Percentiles rank a stretch among this genome's conserved stretches.
Evolutionary conservation across 352 stramenopile genomes (phyloP).

Genomic region (Peronospora tabacina): DNA sequence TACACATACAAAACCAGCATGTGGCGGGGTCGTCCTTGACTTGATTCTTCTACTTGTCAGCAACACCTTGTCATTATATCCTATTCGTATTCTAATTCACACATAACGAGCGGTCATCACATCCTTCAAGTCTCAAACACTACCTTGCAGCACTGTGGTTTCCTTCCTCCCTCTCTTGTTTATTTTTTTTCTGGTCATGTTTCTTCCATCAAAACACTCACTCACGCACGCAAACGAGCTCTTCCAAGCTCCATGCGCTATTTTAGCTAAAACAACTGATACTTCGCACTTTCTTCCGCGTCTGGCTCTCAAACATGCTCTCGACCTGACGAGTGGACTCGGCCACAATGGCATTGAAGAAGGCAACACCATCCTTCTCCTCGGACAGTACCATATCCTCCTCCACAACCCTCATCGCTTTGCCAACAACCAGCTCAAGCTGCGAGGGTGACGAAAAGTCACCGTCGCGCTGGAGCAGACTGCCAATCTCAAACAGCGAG

Average conservation of each 20-base stretch:
- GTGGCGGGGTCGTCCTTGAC: conserved; percentile 14
- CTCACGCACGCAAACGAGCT: conserved; percentile 20
- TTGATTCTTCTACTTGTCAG: conserved; percentile 17
- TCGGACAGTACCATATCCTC: conserved; percentile 27
- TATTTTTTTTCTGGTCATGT: conserved; percentile 33
- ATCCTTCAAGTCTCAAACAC: conserved; percentile 10
- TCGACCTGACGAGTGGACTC: conserved; percentile 33
- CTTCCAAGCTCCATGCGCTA: conserved; percentile 2
- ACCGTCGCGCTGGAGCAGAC: conserved; percentile 68
- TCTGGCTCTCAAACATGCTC: conserved; percentile 50
- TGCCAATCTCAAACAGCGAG: conserved; percentile 81
- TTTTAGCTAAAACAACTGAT: conserved; percentile 81
- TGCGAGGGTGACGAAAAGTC: conserved; percentile 70
- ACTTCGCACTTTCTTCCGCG: conserved; percentile 84
- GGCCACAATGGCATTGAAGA: conserved; percentile 51
- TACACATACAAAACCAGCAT: conserved; percentile 19
- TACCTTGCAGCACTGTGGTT: conserved; percentile 8
- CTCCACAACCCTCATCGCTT: conserved; percentile 33
- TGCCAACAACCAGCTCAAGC: conserved; percentile 61
- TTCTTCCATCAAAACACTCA: conserved; percentile 55
- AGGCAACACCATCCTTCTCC: conserved; percentile 28
- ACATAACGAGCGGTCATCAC: conserved; percentile 14
- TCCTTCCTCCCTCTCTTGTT: conserved; percentile 31
- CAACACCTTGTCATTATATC: conserved; percentile 10
- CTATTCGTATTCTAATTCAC: conserved; percentile 28